Percentiles rank a stretch among this genome's conserved stretches.
phyloP scores from a whole-genome alignment of 164 flowering plant genomes.

The Piper longum region DNA sequence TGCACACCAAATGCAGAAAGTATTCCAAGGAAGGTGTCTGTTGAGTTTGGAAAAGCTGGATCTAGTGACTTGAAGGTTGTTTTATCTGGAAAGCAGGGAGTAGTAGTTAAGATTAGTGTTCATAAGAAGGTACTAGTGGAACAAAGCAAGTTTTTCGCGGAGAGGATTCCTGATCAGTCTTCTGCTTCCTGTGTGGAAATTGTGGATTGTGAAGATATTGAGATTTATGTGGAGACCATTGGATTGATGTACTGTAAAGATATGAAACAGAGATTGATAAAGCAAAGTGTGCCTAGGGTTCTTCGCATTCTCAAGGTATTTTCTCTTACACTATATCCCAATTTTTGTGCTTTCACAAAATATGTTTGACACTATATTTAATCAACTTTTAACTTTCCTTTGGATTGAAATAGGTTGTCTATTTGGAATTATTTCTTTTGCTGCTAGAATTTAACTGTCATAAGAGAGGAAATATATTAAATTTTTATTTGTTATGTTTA shows the following conservation, averaged over 20 bases:
- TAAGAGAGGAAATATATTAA: no score
- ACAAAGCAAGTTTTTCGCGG: conserved; percentile 53
- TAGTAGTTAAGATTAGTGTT: conserved; percentile 74
- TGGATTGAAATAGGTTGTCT: no score
- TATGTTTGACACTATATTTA: no score
- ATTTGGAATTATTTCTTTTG: no score
- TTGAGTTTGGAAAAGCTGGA: conserved; percentile 89
- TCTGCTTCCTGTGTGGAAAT: conserved; percentile 44
- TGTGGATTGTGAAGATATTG: conserved; percentile 83
- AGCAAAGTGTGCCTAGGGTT: conserved; percentile 73
- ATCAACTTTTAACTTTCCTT: no score
- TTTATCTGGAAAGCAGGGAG: conserved; percentile 73
- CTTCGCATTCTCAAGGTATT: conserved; percentile 90
- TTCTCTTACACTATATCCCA: no score
- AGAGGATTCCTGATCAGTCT: conserved; percentile 37
- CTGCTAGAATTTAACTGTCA: no score
- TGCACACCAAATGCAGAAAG: conserved; percentile 42
- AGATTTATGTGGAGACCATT: conserved; percentile 81
- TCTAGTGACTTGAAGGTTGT: conserved; percentile 73
- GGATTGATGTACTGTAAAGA: conserved; percentile 95
- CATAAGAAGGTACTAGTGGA: conserved; percentile 54
- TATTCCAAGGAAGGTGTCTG: conserved; percentile 61
- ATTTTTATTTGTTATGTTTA: no score
- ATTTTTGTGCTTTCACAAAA: no score
- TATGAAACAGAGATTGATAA: conserved; percentile 71